A percentile compares a stretch with the other conserved stretches of the same genome.
phyloP scores from a whole-genome alignment of 306 rosid genomes.

The Sphenostylis stenocarpa region DNA sequence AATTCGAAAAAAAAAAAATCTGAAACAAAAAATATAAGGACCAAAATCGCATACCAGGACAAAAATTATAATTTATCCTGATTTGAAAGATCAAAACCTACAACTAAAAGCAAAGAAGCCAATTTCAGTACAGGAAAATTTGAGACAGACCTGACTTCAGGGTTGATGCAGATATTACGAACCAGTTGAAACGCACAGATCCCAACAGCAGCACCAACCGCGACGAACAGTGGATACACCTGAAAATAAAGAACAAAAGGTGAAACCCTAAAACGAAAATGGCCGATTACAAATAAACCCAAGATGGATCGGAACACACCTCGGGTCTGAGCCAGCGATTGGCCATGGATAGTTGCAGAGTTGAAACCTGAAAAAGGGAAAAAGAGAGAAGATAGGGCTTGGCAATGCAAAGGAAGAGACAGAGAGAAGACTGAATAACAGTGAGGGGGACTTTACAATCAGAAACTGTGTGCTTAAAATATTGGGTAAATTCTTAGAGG shows the following conservation, averaged over 20 bases:
- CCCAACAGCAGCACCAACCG: slow-evolving; percentile 83
- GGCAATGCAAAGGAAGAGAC: background rate
- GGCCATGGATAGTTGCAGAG: slow-evolving; percentile 38
- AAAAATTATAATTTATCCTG: no score
- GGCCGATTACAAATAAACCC: background rate
- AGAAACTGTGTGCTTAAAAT: background rate
- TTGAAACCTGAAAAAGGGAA: background rate
- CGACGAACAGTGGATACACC: slow-evolving; percentile 94
- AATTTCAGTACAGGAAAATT: background rate
- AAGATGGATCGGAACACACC: slow-evolving; percentile 8
- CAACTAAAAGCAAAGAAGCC: background rate
- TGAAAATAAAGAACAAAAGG: background rate
- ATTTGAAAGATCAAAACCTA: background rate
- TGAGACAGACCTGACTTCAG: slow-evolving; percentile 79
- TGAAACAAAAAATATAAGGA: no score
- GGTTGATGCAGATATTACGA: slow-evolving; percentile 82
- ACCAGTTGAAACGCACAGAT: slow-evolving; percentile 75
- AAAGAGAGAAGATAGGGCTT: background rate
- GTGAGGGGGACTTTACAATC: background rate
- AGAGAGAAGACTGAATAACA: background rate
- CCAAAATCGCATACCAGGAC: no score
- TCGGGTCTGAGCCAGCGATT: slow-evolving; percentile 73
- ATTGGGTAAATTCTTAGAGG: background rate
- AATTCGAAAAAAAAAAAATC: no score
- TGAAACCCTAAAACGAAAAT: background rate